Base-by-base conservation (phyloP, 495 filamentous ascomycete species). In the Penicillium alfredii region DNA sequence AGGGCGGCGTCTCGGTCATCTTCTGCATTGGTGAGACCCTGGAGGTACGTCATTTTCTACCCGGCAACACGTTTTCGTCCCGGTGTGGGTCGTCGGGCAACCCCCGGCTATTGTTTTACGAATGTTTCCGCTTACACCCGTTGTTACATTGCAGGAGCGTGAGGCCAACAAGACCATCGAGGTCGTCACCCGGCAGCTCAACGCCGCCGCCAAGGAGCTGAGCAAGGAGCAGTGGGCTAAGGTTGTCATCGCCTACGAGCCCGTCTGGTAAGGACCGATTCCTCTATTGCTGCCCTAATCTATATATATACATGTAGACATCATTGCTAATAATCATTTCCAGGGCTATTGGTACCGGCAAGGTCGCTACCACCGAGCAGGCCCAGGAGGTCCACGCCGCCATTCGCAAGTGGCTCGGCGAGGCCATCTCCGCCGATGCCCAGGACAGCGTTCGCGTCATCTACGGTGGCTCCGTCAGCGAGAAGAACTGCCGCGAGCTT, bases 201-300 rank as follows among this genome's bases (percentile, higher is more conserved):
- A 71, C 26, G 83, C 82, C 44, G 76, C 84, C 40, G 69, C 68
- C 37, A 74, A 86, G 56, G 69, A 75, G 62, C 52, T 71, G 38
- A 58, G 44, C 55, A 68, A 86, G 53, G 71, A 73, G 56, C 81
- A 95, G 65, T 98, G 92, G 92, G 72, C 65, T 36, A 93, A 92
- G 69, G 79, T 98, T 49, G 90, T 97, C 61, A 77, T 98, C 52
- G 93, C 92, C 51, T 98, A 98, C 63, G 93, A 98, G 76, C 92
- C 92, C 49, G 90, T 98, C 71, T 98, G 92, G 90, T 75, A 62
- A 51, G 63, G 33, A 27, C 14, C 9, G 24, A 12, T 19, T 35
- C 31, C 19, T 22, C 22, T 13, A 18, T 38, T 6, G 10, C 17
- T 30, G 8, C 10, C 23, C 30, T 30, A 24, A 23, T 33, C 12